These are phyloP conservation scores for Eucalyptus leucophloia DNA, from an alignment of 345 rosid species.

Conservation along the genomic window DNA sequence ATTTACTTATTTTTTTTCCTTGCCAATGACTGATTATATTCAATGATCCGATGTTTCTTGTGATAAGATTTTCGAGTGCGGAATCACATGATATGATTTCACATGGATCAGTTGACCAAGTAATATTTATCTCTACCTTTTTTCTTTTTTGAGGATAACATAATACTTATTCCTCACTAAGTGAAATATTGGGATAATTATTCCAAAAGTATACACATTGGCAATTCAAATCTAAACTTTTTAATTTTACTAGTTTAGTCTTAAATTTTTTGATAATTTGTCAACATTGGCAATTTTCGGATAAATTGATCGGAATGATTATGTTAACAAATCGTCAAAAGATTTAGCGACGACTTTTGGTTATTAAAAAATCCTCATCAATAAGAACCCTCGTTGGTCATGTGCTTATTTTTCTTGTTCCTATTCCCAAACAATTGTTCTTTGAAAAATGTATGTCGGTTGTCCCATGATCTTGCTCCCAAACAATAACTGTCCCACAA, in stretches of 20 bases:
- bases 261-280: too few species aligned
- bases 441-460: too few species aligned
- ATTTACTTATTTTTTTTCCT: background rate
- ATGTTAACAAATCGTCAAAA: too few species aligned
- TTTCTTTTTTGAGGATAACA: background rate
- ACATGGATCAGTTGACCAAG: background rate
- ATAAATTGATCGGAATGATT: too few species aligned
- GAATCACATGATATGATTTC: background rate
- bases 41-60: background rate
- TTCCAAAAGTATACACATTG: fast-evolving
- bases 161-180: background rate
- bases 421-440: too few species aligned
- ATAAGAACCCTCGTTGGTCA: fast-evolving
- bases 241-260: fast-evolving
- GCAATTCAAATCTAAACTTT: fast-evolving
- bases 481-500: background rate
- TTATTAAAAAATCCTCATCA: too few species aligned
- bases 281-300: fast-evolving
- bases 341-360: background rate
- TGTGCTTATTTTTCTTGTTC: background rate
- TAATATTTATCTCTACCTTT: background rate
- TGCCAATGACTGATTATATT: background rate
- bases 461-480: background rate
- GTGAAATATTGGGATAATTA: background rate
- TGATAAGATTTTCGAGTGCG: background rate